A percentile compares a stretch with the other conserved stretches of the same genome.
These are phyloP conservation scores for Talaromyces adpressus DNA, from an alignment of 495 filamentous ascomycete genomes.

Conservation along the genomic window DNA sequence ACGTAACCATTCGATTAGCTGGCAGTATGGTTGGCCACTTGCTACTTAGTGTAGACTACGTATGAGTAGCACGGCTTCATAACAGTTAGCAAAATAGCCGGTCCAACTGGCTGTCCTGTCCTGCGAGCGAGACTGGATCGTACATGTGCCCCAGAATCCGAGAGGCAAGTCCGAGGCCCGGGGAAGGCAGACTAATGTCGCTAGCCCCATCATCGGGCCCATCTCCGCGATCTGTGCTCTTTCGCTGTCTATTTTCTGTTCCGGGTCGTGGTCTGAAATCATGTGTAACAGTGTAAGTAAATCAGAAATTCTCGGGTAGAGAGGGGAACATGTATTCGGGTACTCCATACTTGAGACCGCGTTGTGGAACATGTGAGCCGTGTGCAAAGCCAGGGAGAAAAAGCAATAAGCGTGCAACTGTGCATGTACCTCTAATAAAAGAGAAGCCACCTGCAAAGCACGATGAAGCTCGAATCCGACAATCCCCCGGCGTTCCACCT, in stretches of 20 bases:
- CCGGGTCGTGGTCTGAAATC: not conserved
- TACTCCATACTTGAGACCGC: not conserved
- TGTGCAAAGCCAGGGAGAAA: not conserved
- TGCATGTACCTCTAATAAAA: not conserved
- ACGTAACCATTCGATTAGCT: not conserved
- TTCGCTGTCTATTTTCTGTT: not conserved
- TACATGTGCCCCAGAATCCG: constrained; percentile 4
- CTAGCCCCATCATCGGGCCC: not conserved
- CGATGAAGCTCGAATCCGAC: no score
- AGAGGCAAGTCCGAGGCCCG: constrained; percentile 1
- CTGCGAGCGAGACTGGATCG: not conserved
- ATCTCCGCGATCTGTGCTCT: constrained; percentile 2
- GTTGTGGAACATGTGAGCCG: not conserved
- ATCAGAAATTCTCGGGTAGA: not conserved
- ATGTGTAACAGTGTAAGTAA: not conserved
- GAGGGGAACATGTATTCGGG: not conserved
- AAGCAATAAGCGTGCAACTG: not conserved
- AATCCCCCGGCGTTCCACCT: not conserved
- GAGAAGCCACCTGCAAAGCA: no score
- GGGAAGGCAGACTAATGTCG: not conserved
- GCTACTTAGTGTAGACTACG: not conserved
- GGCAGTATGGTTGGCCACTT: not conserved
- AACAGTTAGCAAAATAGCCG: not conserved
- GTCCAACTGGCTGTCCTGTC: not conserved
- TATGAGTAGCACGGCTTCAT: not conserved